Percentiles rank a stretch among this genome's conserved stretches.
Conservation (phyloP, 192 early-diverging fungal species). For the Coemansia asiatica region DNA sequence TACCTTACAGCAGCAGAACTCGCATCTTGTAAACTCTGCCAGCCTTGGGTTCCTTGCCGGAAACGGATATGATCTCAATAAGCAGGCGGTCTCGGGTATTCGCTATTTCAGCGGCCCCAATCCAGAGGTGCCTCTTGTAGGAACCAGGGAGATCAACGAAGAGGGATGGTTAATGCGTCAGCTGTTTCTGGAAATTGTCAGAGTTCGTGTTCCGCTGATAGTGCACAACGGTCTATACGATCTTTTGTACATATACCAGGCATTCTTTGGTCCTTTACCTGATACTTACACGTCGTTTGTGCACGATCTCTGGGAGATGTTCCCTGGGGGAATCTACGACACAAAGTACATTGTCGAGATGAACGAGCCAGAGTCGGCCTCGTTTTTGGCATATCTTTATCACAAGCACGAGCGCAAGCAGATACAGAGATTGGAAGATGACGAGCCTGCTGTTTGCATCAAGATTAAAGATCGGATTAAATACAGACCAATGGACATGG, state of each 20-base stretch:
- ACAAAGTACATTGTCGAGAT: conserved; percentile 81
- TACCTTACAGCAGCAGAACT: conserved; percentile 55
- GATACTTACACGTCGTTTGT: conserved; percentile 66
- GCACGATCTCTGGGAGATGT: conserved; percentile 77
- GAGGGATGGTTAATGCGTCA: conserved; percentile 56
- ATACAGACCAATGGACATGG: conserved; percentile 4
- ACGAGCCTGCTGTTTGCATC: conserved; percentile 27
- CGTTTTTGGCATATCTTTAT: conserved; percentile 44
- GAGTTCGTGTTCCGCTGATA: conserved; percentile 64
- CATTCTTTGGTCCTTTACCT: conserved; percentile 82
- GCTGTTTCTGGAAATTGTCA: conserved; percentile 59
- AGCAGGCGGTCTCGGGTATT: conserved; percentile 74
- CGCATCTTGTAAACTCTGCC: conserved; percentile 66
- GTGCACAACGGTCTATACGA: conserved; percentile 96
- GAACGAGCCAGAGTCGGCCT: conserved; percentile 21
- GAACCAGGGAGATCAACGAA: conserved; percentile 29
- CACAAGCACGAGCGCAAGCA: conserved; percentile 47
- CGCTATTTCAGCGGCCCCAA: conserved; percentile 67
- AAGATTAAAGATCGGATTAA: conserved; percentile 19
- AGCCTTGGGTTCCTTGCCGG: conserved; percentile 80
- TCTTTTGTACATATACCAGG: conserved; percentile 88
- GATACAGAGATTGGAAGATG: conserved; percentile 14
- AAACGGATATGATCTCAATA: conserved; percentile 85
- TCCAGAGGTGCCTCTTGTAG: conserved; percentile 34
- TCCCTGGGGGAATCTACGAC: conserved; percentile 86